Base-by-base conservation (phyloP, 2,329 filamentous ascomycete genomes). In the Diaporthe citrichinensis region DNA sequence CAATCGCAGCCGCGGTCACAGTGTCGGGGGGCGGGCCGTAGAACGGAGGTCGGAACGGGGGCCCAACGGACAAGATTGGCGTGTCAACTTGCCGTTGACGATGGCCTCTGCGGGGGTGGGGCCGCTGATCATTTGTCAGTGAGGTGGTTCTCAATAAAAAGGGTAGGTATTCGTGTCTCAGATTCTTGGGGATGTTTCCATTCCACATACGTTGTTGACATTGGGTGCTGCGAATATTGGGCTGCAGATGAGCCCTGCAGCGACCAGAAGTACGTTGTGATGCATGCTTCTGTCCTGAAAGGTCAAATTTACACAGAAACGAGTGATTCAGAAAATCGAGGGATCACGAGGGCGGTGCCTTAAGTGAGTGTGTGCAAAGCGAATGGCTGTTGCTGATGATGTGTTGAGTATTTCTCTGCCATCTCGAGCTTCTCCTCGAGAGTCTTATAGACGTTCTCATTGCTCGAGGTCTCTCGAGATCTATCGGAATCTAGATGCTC, bases 371-470 rank as follows among this genome's bases (percentile, higher is more conserved):
- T 62, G 31, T 72, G 41, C 55, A 59, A 72, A 72, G 39, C 69
- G 65, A 71, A 25, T 46, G 55, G 59, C 73, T 34, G 31, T 61
- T 74, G 55, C 58, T 58, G 68, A 46, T 72, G 68, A 71, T 74
- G 46, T 39, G 31, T n/a, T 10, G 41, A 49, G 28, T 15, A n/a
- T 23, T 53, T 46, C 41, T 41, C n/a, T 44, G 41, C n/a, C 74
- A 68, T 75, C 51, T 39, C 53, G 71, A 61, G 59, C 71, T 75
- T 51, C 41, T 51, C 31, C 28, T n/a, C 39, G 51, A 71, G 57
- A 72, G 59, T 73, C 57, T 75, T 75, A 75, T 75, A 75, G 68
- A 51, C 14, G 28, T 25, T 28, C 61, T 59, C 59, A 31, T 28
- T 15, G 4, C 20, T 41, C 23, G 20, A 14, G 41, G 15, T 23